Base-by-base conservation (phyloP, 106 monocot species). In the Posidonia australis region DNA sequence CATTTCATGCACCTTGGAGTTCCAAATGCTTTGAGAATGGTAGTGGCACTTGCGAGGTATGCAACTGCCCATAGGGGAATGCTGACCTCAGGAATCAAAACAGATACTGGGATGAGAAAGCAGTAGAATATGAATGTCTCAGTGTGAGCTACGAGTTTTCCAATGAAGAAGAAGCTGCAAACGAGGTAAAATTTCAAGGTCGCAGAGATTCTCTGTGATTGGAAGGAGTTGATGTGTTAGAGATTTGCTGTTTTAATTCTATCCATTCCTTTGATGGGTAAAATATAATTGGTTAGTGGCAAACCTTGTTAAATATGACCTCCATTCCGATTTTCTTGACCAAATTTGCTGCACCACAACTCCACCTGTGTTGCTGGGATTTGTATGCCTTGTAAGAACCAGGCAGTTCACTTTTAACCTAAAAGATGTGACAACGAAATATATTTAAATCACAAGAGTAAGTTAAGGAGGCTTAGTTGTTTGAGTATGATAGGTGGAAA, bases 101-200 rank as follows among this genome's bases (percentile, higher is more conserved):
- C 78, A 16, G 72, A 75, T 16, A 74, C 28, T 31, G 86, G 86
- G 25, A 92, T 65, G 10, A 87, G 47, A 1, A 92, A 32, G 21
- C 91, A 83, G 69, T 81, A 92, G 20, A 84, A 77, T 7, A 73
- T 51, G 64, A 92, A 92, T 41, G 86, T 79, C 49, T 82, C 75
- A 9, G 69, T 60, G 23, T 82, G 79, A 10, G 73, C 60, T 42
- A 87, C 49, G 10, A 84, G 71, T 48, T 79, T 77, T 49, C 87
- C 64, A 10, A 72, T 77, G 24, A 92, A 67, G 77, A 92, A 92
- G 68, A 92, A 92, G 70, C 65, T 84, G 71, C 78, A 92, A 13
- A 87, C 44, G 45, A 92, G 58, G 62, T 84, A 78, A 5, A 82
- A 45, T 58, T 87, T 92, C 82, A 68, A 79, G 64, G 60, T 46